phyloP scores from a whole-genome alignment of 805 yeast species.

The Candida schatavii region DNA sequence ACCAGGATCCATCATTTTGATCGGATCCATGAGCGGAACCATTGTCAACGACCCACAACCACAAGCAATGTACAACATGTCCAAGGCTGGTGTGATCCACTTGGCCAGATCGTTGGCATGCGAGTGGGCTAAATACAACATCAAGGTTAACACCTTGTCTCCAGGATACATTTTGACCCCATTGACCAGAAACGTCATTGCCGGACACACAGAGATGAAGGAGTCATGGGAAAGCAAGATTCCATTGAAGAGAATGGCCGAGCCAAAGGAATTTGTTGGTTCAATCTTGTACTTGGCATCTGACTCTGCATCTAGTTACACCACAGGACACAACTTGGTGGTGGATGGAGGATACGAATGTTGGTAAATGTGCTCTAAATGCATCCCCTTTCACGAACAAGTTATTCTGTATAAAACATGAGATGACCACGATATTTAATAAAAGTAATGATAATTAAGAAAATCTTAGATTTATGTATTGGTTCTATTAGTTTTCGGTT shows the following conservation, averaged over 20 bases:
- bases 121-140: slow-evolving; percentile 77
- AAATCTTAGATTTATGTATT: too few relatives aligned
- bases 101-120: slow-evolving; percentile 71
- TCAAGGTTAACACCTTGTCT: slow-evolving; percentile 73
- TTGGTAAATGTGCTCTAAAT: slow-evolving; percentile 52
- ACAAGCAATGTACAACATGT: slow-evolving; percentile 77
- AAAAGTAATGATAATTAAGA: too few relatives aligned
- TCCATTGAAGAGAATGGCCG: slow-evolving; percentile 83
- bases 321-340: slow-evolving; percentile 79
- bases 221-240: slow-evolving; percentile 68
- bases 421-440: too few relatives aligned
- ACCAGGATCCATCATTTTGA: slow-evolving; percentile 60
- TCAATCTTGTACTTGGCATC: slow-evolving; percentile 71
- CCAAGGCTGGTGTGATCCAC: slow-evolving; percentile 85
- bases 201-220: slow-evolving; percentile 59
- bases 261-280: slow-evolving; percentile 80
- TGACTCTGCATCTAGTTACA: slow-evolving; percentile 67
- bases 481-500: too few relatives aligned
- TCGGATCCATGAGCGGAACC: slow-evolving; percentile 79
- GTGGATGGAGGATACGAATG: slow-evolving; percentile 88
- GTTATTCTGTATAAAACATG: too few relatives aligned
- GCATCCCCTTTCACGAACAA: too few relatives aligned
- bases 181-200: slow-evolving; percentile 66
- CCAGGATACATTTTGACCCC: slow-evolving; percentile 85
- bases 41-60: slow-evolving; percentile 80